Base-by-base conservation (phyloP, 2,329 filamentous ascomycete genomes). In the Colletotrichum filicis region DNA sequence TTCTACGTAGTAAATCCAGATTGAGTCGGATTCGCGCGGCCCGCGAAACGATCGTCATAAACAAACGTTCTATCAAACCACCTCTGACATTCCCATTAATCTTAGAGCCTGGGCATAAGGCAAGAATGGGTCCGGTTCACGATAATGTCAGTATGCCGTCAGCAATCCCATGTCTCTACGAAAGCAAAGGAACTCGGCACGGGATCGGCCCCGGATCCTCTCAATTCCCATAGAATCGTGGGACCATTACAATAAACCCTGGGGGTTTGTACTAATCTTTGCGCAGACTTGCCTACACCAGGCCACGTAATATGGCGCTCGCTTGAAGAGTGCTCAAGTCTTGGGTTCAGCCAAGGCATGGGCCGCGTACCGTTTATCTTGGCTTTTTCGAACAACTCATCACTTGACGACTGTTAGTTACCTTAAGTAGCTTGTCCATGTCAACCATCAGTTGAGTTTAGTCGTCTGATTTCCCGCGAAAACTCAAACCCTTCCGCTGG, bases 331-430 rank as follows among this genome's bases (percentile, higher is more conserved):
- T 35, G 61, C 19, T 26, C 24, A n/a, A n/a, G 61, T 24, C 35
- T 22, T 12, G 7, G 42, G 42, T 8, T 49, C 42, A 11, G 49
- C 49, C 22, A 37, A 14, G 49, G 11, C 49, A 14, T 63, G 30
- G 9, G 5, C 30, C 61, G 55, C 49, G 30, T 22, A n/a, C 30
- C 49, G n/a, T n/a, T 55, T 8, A 22, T 53, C 61, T 57, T 68
- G 32, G 58, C 49, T 22, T 9, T 16, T 64, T 37, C 35, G 61
- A 64, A 68, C 68, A 68, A 67, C 64, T 68, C 68, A 68, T 49
- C 53, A 28, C 32, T 59, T 32, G 32, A 22, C 32, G 35, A 24
- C 7, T 52, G 19, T 32, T 24, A 26, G 9, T 16, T 1, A 32
- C 30, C 2, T 11, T 32, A 8, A 11, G 30, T 32, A 26, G 63